A percentile compares a stretch with the other conserved stretches of the same genome.
Evolutionary conservation across 2,329 filamentous ascomycete genomes (phyloP).

Genomic region (Zarea fungicola): DNA sequence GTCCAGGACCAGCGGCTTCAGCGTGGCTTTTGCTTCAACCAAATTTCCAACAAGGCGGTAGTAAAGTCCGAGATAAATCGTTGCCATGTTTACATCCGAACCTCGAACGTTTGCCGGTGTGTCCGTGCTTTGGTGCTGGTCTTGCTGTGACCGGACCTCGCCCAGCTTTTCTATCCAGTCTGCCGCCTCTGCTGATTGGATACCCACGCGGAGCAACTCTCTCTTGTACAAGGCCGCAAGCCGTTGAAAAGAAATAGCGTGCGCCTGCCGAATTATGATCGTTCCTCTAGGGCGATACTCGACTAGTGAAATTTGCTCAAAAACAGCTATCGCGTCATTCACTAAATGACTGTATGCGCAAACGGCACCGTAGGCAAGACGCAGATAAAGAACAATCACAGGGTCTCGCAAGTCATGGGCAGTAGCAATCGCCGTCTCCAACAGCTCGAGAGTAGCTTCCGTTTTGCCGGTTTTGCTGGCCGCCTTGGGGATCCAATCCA

Average conservation of each 20-base stretch:
- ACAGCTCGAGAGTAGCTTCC: constrained; percentile 24
- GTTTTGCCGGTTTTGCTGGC: constrained; percentile 30
- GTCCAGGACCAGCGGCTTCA: constrained; percentile 30
- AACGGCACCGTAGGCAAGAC: constrained; percentile 31
- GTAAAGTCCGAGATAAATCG: constrained; percentile 35
- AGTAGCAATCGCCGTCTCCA: constrained; percentile 27
- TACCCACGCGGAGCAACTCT: constrained; percentile 25
- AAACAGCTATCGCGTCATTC: constrained; percentile 29
- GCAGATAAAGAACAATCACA: constrained; percentile 32
- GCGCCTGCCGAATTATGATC: constrained; percentile 33
- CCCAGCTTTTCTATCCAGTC: constrained; percentile 32
- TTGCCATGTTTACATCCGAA: constrained; percentile 36
- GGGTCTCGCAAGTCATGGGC: constrained; percentile 31
- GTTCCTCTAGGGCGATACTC: constrained; percentile 36
- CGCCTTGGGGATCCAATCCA: constrained; percentile 38
- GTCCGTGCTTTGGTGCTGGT: constrained; percentile 32
- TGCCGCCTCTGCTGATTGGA: constrained; percentile 22
- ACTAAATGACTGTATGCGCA: constrained; percentile 31
- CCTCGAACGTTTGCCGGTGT: constrained; percentile 36
- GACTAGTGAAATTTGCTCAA: constrained; percentile 31
- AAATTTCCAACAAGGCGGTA: constrained; percentile 28
- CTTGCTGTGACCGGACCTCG: constrained; percentile 31
- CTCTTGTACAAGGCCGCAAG: constrained; percentile 34
- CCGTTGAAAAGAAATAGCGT: constrained; percentile 35
- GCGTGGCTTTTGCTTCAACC: constrained; percentile 23